phyloP scores from a whole-genome alignment of 805 yeast species.

The Komagataella ulmi region DNA sequence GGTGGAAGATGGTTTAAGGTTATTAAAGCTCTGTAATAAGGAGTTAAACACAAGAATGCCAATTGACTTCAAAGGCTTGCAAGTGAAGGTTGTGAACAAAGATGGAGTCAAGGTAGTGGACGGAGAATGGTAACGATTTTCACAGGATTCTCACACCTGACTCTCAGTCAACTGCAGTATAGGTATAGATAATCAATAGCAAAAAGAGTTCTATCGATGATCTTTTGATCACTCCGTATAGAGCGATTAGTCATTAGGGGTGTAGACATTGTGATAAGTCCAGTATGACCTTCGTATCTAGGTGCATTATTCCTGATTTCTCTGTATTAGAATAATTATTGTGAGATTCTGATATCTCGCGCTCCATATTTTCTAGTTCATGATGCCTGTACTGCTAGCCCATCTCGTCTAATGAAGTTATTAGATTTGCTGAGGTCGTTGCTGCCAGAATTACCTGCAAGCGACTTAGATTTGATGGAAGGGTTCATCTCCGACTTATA shows the following conservation, averaged over 20 bases:
- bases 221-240: not conserved
- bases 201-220: not conserved
- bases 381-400: not conserved
- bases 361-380: not conserved
- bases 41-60: slow-evolving; percentile 84
- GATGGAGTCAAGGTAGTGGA: slow-evolving; percentile 19
- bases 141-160: not conserved
- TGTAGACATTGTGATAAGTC: not conserved
- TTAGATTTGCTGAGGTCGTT: not conserved
- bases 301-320: too few relatives aligned
- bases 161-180: too few relatives aligned
- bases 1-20: slow-evolving; percentile 63
- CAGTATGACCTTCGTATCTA: too few relatives aligned
- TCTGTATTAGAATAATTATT: too few relatives aligned
- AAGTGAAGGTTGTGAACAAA: slow-evolving; percentile 19
- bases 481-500: slow-evolving; percentile 4
- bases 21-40: slow-evolving; percentile 58
- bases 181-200: not conserved
- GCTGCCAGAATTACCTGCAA: slow-evolving; percentile 1
- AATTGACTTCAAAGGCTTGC: slow-evolving; percentile 77
- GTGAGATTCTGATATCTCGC: not conserved
- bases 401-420: not conserved
- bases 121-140: not conserved
- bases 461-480: slow-evolving; percentile 5
- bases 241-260: not conserved